Base-by-base conservation (phyloP, 129 eudicot genomes). In the Pittosporum tobira region DNA sequence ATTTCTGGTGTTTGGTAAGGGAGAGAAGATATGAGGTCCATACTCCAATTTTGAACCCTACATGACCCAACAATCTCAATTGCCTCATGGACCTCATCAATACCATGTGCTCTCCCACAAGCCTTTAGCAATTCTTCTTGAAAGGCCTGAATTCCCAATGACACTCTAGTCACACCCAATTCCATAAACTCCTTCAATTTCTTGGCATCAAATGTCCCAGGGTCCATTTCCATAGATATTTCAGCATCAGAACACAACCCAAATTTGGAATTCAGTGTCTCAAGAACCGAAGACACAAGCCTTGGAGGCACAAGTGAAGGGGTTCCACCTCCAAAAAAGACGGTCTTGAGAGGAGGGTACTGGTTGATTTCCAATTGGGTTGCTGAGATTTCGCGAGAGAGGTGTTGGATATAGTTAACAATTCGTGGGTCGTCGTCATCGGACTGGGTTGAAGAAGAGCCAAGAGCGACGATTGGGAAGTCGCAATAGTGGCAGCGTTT, bases 191-290 rank as follows among this genome's bases (percentile, higher is more conserved):
- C 90, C n/a, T 53, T 74, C 79, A 91, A 44, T 25, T 77, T 82
- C 62, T 47, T 74, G 37, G 45, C 77, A 66, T 83, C 84, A 75
- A 91, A 91, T 16, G 98, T 91, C 5, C 98, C 98, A 38, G 95
- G 98, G 75, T 91, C 98, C 98, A 91, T 91, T 69, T 91, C 98
- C 81, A 86, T 91, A 30, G 96, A 86, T 69, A 91, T 79, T 69
- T 91, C 98, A 40, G 88, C 94, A 74, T 83, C 79, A 68, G 48
- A 59, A 48, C 76, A 47, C 64, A 86, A 62, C 52, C 98, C 96
- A 13, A 73, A 86, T 59, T 79, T 81, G n/a, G 72, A 64, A 2
- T 66, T 76, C 72, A 91, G 47, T 0, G 79, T 62, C 8, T 83
- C 89, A 26, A 91, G 90, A 31, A 91, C 74, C 59, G 40, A 57